Base-by-base conservation (phyloP, 495 filamentous ascomycete species). In the Talaromyces borbonicus region DNA sequence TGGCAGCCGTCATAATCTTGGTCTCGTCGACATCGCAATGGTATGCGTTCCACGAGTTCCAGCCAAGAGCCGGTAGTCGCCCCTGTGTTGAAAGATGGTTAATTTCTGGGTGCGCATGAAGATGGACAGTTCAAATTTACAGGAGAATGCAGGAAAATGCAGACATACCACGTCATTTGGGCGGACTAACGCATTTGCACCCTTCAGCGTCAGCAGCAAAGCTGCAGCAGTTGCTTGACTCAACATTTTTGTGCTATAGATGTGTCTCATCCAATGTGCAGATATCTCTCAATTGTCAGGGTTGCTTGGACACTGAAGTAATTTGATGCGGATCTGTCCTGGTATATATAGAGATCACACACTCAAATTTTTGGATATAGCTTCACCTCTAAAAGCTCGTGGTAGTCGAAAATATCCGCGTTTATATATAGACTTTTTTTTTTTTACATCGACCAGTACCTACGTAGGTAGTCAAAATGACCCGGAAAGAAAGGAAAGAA, bases 1-100 rank as follows among this genome's bases (percentile, higher is more conserved):
- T 57, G 1, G 74, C 79, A 0, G 75, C 74, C 12, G 57, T 66
- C 37, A 80, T 47, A 45, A 81, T 62, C 32, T 73, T 67, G 9
- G 49, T 56, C 38, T 75, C 73, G 46, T 73, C 58, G 38, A 81
- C 71, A 47, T 78, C 62, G 57, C 78, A 80, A 4, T 57, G 65
- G 50, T 75, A 79, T 7, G 75, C 71, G 53, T 81, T 83, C 77
- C 73, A 78, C 1, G 67, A 71, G 53, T 77, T 80, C 71, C 76
- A 82, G 8, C 78, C 76, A 14, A 80, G 56, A n/a, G 75, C 72
- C 11, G 77, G 75, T 4, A 79, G 51, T 45, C 54, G 62, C 5
- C 77, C 75, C 60, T 59, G 35, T 48, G 37, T 22, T 31, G 8
- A 29, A 16, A 7, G 38, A 14, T 46, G 1, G 4, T 36, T 50